Base-by-base conservation (phyloP, 805 yeast species). In the Cyberlindnera samutprakarnensis region DNA sequence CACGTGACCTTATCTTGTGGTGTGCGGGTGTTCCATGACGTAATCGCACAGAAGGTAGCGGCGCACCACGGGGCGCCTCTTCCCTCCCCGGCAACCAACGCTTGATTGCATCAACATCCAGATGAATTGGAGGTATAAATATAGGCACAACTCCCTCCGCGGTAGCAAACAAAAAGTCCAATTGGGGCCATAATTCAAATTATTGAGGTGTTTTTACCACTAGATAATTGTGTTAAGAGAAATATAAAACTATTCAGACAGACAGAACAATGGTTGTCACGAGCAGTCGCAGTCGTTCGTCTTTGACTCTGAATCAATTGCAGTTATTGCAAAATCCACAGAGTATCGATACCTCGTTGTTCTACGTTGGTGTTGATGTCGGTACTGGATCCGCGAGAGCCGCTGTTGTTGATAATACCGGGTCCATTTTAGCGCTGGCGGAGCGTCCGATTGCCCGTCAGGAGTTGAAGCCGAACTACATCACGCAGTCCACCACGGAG, bases 361-460 rank as follows among this genome's bases (percentile, higher is more conserved):
- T 59, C 55, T 84, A 76, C 49, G 72, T 85, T 34, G 95, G 95
- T 33, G 87, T 85, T 7, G 95, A 85, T 52, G 94, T 92, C 17
- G 98, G 98, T n/a, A 88, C 97, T 1, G 98, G 97, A 12, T 83
- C 95, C 2, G 96, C 96, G 6, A 68, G 98, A 42, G 97, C 97
- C 5, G 90, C 95, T 48, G 64, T 92, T 12, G 84, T 90, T 41
- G 92, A 88, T 55, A 72, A 76, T 47, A 64, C 70, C 25, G 97
- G 97, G 30, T 77, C 81, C 27, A 87, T 92, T 32, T 59, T 85
- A 30, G 80, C 86, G 0, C 59, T 87, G 31, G 74, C 88, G 14
- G 87, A 88, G 48, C 70, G 87, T 37, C 82, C 87, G 18, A 83
- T 83, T 41, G 71, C 80, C 35, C 61, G 95, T 61, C 77, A 79